Percentiles rank a stretch among this genome's conserved stretches.
Conservation (phyloP, 148 eudicot species). For the Pharnaceum exiguum region DNA sequence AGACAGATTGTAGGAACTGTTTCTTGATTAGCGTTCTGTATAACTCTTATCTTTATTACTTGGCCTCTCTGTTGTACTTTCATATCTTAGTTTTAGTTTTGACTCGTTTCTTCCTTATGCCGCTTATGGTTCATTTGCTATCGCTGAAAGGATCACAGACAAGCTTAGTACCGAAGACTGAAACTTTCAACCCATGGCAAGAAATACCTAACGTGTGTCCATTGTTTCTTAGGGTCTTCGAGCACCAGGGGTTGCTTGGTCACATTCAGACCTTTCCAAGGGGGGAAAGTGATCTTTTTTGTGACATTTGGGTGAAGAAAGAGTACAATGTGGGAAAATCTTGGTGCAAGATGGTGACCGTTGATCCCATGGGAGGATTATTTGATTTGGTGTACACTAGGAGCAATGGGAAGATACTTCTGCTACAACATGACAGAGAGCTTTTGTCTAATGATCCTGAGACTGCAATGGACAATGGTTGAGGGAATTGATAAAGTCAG, state of each 20-base stretch:
- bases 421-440: background rate
- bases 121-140: slow-evolving; percentile 87
- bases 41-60: background rate
- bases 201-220: background rate
- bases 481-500: background rate
- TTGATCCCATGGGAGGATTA: background rate
- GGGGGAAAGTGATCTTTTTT: too few species aligned
- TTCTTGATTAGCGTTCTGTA: too few species aligned
- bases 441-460: background rate
- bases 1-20: too few species aligned
- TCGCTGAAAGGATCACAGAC: too few species aligned
- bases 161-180: too few species aligned
- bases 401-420: background rate
- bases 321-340: background rate
- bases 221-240: background rate
- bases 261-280: background rate
- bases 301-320: background rate
- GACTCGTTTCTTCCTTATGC: slow-evolving; percentile 24
- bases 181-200: too few species aligned
- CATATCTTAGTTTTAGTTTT: slow-evolving; percentile 1
- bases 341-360: background rate
- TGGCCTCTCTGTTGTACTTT: background rate
- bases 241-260: background rate
- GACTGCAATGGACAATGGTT: background rate
- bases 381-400: background rate